phyloP scores from a whole-genome alignment of 768 basidiomycete species.

The Pholiota molesta region DNA sequence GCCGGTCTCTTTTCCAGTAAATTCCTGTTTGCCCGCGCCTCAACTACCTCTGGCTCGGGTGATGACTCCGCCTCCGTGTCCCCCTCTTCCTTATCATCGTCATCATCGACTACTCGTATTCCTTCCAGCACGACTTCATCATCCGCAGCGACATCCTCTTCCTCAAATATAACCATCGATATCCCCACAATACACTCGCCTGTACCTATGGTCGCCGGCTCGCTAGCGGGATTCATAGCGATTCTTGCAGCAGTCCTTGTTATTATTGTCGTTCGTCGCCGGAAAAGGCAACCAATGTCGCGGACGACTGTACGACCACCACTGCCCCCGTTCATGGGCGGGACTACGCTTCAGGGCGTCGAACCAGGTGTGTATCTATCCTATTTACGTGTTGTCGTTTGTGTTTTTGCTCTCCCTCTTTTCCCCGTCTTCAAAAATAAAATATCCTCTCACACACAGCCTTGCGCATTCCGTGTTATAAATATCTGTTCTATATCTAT shows the following conservation, averaged over 20 bases:
- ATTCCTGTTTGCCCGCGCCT: background rate
- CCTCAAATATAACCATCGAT: background rate
- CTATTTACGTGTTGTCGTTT: background rate
- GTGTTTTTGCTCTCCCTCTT: background rate
- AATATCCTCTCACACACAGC: background rate
- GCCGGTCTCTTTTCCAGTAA: background rate
- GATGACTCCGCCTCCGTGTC: background rate
- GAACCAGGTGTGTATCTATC: slow-evolving; percentile 1
- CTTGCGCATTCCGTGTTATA: background rate
- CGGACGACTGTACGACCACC: background rate
- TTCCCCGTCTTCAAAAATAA: slow-evolving; percentile 4
- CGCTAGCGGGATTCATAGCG: slow-evolving; percentile 16
- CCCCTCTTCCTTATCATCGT: background rate
- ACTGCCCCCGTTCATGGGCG: background rate
- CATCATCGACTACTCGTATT: background rate
- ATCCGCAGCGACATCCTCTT: background rate
- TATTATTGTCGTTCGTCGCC: slow-evolving; percentile 9
- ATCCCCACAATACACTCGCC: slow-evolving; percentile 6
- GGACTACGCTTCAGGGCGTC: background rate
- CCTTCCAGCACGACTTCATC: background rate
- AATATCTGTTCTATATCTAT: slow-evolving; percentile 1
- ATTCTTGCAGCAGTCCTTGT: slow-evolving; percentile 15
- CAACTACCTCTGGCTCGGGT: background rate
- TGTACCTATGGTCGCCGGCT: slow-evolving; percentile 18
- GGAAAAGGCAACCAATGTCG: slow-evolving; percentile 1